These are phyloP conservation scores for Boletus subcaerulescens DNA, from an alignment of 768 basidiomycete genomes.

Conservation along the genomic window DNA sequence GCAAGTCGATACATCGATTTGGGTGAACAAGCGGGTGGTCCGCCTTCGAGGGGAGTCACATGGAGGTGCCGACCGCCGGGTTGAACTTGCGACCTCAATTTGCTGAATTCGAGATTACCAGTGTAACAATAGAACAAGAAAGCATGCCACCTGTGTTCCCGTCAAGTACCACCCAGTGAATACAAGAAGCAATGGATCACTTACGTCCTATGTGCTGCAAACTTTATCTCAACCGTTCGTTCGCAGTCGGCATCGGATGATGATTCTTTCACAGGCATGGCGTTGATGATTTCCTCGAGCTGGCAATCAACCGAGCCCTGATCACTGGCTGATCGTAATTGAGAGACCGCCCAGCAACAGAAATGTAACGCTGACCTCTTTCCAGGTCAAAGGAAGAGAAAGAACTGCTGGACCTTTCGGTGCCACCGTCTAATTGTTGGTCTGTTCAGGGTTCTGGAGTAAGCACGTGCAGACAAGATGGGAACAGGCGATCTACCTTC, in stretches of 20 bases:
- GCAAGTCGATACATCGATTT: conserved; percentile 39
- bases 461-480: not conserved
- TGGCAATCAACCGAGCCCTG: not conserved
- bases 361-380: not conserved
- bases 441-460: not conserved
- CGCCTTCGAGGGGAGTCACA: not conserved
- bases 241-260: not conserved
- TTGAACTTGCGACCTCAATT: conserved; percentile 16
- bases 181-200: not conserved
- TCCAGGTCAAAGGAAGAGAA: conserved; percentile 11
- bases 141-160: conserved; percentile 17
- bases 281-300: conserved; percentile 7
- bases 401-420: not conserved
- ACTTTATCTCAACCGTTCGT: conserved; percentile 3
- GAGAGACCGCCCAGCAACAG: conserved; percentile 1
- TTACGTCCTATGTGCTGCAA: conserved; percentile 19
- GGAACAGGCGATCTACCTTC: conserved; percentile 1
- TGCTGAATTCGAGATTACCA: conserved; percentile 14
- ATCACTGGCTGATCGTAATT: conserved; percentile 6
- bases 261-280: not conserved
- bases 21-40: conserved; percentile 27
- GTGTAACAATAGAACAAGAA: conserved; percentile 29
- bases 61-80: not conserved
- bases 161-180: not conserved
- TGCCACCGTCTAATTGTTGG: not conserved